These are phyloP conservation scores for Beauveria asiatica DNA, from an alignment of 2,329 filamentous ascomycete genomes.

Conservation along the genomic window DNA sequence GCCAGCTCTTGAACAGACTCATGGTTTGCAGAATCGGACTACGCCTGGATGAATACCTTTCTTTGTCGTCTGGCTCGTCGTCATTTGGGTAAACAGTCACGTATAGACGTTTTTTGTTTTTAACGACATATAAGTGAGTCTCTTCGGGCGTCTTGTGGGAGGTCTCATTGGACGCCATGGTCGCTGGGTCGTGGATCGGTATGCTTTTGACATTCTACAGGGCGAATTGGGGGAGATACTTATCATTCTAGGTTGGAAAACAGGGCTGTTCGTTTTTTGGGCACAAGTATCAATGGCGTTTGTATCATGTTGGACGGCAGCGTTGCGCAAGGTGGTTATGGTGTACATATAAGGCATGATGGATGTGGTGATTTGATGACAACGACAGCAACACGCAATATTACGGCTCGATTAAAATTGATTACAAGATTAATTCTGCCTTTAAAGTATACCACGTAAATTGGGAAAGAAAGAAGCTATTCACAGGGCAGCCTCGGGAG, in stretches of 20 bases:
- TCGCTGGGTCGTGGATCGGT: neutral
- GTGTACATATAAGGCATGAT: neutral
- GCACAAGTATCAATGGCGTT: neutral
- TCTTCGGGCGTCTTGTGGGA: neutral
- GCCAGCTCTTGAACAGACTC: neutral
- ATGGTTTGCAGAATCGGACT: neutral
- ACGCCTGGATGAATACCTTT: neutral
- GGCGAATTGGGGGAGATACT: neutral
- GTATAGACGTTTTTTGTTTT: conserved; percentile 6
- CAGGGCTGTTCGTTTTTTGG: neutral
- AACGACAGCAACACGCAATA: neutral
- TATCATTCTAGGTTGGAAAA: neutral
- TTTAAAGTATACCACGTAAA: neutral
- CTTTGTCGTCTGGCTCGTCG: neutral
- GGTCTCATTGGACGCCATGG: neutral
- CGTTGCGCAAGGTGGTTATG: neutral
- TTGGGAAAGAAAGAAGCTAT: neutral
- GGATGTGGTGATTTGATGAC: neutral
- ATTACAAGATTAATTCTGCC: neutral
- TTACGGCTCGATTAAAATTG: neutral
- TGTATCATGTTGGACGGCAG: neutral
- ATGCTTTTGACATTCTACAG: neutral
- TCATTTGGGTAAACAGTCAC: conserved; percentile 5
- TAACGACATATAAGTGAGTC: conserved; percentile 1
- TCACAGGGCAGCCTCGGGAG: neutral